Base-by-base conservation (phyloP, 495 filamentous ascomycete species). In the Penicillium riverlandense region DNA sequence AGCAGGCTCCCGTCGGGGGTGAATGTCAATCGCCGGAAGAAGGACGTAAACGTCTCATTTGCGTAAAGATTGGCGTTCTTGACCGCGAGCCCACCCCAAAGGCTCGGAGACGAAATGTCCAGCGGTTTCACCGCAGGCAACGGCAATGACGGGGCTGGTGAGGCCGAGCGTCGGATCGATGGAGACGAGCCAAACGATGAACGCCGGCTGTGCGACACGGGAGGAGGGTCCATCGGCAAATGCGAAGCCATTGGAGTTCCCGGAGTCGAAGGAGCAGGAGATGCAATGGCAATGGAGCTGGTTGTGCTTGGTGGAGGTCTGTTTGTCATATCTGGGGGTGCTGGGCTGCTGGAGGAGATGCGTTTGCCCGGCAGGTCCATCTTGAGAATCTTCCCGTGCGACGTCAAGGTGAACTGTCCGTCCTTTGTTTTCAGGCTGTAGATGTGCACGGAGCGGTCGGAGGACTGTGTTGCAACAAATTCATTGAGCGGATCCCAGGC, bases 401-500 rank as follows among this genome's bases (percentile, higher is more conserved):
- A 79, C 12, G 78, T 80, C n/a, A 99, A 72, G 0, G 89, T 86
- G 60, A 95, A 96, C 49, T 92, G 88, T 15, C 94, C 92, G 61
- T 99, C 92, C 53, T 97, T 97, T 6, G 88, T 95, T 67, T 87
- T 95, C 49, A 99, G 68, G 11, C 81, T 90, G 66, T 97, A 97
- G 50, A 99, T 91, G 65, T 99, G 92, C 13, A 96, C 91, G 1
- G 92, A 95, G 55, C 92, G 83, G 66, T 99, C 92, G 1, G 92
- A 99, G 2, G 92, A 97, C 61, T 99, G 92, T 14, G 92, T 99
- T 14, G 94, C 92, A 37, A 99, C 86, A 62, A 86, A 99, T 70
- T 99, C 92, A 63, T 99, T 99, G 28, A 95, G 68, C 30, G 92
- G 92, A 66, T 99, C 92, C 92, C 92, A 99, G 2, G 94, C 90